Evolutionary conservation across 345 rosid genomes (phyloP).

Genomic region (Schrenkiella parvula): DNA sequence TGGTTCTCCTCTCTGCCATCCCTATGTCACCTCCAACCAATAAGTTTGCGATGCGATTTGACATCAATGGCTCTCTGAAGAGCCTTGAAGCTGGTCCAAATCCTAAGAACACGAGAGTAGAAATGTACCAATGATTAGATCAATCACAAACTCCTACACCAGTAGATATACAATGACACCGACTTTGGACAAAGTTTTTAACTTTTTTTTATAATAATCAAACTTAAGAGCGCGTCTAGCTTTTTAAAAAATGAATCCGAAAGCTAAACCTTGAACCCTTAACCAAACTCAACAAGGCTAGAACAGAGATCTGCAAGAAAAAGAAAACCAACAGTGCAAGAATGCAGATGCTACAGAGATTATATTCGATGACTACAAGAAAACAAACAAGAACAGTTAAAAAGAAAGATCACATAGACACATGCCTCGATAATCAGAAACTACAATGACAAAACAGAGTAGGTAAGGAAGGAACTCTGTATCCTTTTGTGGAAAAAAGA

Average conservation of each 20-base stretch:
- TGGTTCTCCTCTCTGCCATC: conserved; percentile 24
- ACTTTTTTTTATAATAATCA: not conserved
- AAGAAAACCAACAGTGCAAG: not conserved
- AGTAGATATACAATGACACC: not conserved
- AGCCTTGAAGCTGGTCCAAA: conserved; percentile 9
- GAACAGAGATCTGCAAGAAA: not conserved
- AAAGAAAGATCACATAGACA: not conserved
- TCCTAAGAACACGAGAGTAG: conserved; percentile 8
- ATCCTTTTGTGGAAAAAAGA: not conserved
- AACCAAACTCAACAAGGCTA: not conserved
- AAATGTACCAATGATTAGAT: not conserved
- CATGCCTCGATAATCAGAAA: not conserved
- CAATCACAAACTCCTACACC: conserved; percentile 6
- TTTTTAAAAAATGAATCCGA: not conserved
- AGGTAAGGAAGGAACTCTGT: not conserved
- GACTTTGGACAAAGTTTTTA: not conserved
- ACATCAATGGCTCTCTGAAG: conserved; percentile 4
- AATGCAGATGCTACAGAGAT: not conserved
- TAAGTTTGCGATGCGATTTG: not conserved
- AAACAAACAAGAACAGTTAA: not conserved
- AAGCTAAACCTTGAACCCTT: not conserved
- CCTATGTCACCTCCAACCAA: not conserved
- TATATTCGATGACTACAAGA: not conserved
- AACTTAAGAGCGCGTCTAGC: not conserved
- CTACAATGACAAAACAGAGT: not conserved